Evolutionary conservation across 768 basidiomycete genomes (phyloP).

Genomic region (Clitopilus hobsonii): DNA sequence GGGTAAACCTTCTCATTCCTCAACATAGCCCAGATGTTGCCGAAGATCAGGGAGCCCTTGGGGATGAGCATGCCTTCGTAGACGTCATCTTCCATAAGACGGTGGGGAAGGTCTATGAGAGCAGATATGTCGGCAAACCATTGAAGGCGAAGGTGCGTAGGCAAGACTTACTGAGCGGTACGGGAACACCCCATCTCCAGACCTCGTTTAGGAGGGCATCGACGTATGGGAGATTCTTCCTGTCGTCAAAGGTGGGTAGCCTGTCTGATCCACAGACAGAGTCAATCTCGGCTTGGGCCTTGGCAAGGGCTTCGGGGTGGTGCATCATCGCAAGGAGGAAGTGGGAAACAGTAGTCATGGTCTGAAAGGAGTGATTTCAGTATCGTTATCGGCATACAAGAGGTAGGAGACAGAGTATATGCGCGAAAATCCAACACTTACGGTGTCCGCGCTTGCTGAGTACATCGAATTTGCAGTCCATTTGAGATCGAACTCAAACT

Average conservation of each 20-base stretch:
- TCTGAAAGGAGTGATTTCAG: conserved; percentile 26
- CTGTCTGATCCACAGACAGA: conserved; percentile 47
- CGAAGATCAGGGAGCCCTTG: conserved; percentile 61
- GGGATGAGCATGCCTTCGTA: conserved; percentile 57
- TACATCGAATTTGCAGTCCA: conserved; percentile 88
- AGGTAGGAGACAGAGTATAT: too few species aligned
- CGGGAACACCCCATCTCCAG: conserved; percentile 51
- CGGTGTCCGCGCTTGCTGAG: conserved; percentile 61
- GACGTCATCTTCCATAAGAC: conserved; percentile 60
- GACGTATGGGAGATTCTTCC: conserved; percentile 51
- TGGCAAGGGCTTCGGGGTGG: conserved; percentile 50
- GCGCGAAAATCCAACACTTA: conserved; percentile 21
- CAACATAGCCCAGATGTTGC: conserved; percentile 56
- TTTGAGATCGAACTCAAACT: conserved; percentile 65
- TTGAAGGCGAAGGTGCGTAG: not conserved
- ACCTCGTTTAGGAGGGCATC: conserved; percentile 53
- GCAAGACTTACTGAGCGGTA: conserved; percentile 46
- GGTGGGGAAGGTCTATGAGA: conserved; percentile 53
- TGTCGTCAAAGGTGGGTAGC: conserved; percentile 57
- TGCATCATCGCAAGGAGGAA: conserved; percentile 67
- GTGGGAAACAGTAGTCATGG: conserved; percentile 48
- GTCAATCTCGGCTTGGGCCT: conserved; percentile 67
- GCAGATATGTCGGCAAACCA: not conserved
- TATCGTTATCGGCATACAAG: too few species aligned
- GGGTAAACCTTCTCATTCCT: conserved; percentile 48